A percentile compares a stretch with the other conserved stretches of the same genome.
phyloP scores from a whole-genome alignment of 1,284 basidiomycete genomes.

The Mrakiaceae sp. region DNA sequence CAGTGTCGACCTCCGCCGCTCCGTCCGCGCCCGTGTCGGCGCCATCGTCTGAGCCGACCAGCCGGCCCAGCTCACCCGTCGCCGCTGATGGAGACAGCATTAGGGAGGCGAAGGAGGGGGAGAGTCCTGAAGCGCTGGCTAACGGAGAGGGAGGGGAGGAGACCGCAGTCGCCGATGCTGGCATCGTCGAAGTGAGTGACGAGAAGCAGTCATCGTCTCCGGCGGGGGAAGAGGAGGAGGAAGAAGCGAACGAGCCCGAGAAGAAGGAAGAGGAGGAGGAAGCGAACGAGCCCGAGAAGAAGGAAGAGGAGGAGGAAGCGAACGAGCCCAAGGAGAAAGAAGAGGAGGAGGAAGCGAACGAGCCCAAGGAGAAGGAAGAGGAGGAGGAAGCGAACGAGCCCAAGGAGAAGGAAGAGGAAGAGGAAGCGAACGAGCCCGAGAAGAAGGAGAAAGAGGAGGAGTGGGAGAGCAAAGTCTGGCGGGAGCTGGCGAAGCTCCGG shows the following conservation, averaged over 20 bases:
- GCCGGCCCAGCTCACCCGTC: not conserved
- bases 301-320: slow-evolving; percentile 6
- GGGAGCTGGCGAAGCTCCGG: slow-evolving; percentile 57
- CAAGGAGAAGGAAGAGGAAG: not conserved
- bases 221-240: not conserved
- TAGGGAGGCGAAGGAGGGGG: not conserved
- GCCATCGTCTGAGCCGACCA: not conserved
- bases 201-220: not conserved
- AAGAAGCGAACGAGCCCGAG: slow-evolving; percentile 17
- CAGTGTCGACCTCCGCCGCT: no score
- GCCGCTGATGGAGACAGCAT: not conserved
- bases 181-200: slow-evolving; percentile 12
- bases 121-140: not conserved
- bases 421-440: slow-evolving; percentile 1
- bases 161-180: slow-evolving; percentile 16
- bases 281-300: slow-evolving; percentile 26
- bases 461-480: slow-evolving; percentile 80
- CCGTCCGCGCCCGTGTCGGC: no score
- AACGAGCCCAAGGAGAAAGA: slow-evolving; percentile 13
- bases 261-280: slow-evolving; percentile 22
- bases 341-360: slow-evolving; percentile 6
- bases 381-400: not conserved
- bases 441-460: not conserved
- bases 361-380: slow-evolving; percentile 16
- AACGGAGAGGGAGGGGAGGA: slow-evolving; percentile 15